Conservation (phyloP, 2,329 filamentous ascomycete species). For the Talaromyces funiculosus region DNA sequence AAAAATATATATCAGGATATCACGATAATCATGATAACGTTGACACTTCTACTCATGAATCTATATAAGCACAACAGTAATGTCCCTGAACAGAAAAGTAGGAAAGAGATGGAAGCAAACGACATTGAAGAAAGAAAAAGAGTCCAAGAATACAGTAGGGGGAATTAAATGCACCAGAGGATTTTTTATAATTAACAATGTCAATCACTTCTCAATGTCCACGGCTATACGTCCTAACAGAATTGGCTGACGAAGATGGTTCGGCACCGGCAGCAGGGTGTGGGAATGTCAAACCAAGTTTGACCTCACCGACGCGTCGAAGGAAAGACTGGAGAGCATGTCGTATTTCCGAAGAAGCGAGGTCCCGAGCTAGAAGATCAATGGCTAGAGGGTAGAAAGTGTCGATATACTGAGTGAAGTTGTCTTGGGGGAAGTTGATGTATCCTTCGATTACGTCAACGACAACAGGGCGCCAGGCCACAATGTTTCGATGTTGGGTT, state of each 20-base stretch:
- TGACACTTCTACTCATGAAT: slow-evolving; percentile 3
- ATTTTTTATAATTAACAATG: slow-evolving; percentile 1
- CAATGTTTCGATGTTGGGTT: slow-evolving; percentile 91
- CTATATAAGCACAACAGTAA: slow-evolving; percentile 7
- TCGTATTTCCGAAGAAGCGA: slow-evolving; percentile 68
- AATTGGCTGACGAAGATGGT: slow-evolving; percentile 15
- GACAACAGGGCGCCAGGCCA: slow-evolving; percentile 94
- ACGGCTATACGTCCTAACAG: slow-evolving; percentile 26
- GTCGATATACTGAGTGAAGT: slow-evolving; percentile 72
- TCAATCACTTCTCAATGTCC: slow-evolving; percentile 17
- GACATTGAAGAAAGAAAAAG: slow-evolving; percentile 9
- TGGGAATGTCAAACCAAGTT: slow-evolving; percentile 44
- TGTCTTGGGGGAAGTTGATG: slow-evolving; percentile 70
- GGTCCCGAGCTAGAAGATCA: slow-evolving; percentile 74
- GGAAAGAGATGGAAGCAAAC: slow-evolving; percentile 9
- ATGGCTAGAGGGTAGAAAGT: slow-evolving; percentile 83
- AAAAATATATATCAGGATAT: not conserved
- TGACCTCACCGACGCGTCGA: slow-evolving; percentile 74
- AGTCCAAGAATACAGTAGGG: slow-evolving; percentile 13
- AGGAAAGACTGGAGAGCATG: slow-evolving; percentile 71
- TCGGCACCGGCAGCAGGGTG: not conserved
- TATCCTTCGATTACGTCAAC: slow-evolving; percentile 95
- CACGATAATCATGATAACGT: not conserved
- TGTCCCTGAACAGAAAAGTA: not conserved
- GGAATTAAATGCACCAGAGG: slow-evolving; percentile 15